Evolutionary conservation across 345 rosid species (phyloP).

Genomic region (Turnera subulata): DNA sequence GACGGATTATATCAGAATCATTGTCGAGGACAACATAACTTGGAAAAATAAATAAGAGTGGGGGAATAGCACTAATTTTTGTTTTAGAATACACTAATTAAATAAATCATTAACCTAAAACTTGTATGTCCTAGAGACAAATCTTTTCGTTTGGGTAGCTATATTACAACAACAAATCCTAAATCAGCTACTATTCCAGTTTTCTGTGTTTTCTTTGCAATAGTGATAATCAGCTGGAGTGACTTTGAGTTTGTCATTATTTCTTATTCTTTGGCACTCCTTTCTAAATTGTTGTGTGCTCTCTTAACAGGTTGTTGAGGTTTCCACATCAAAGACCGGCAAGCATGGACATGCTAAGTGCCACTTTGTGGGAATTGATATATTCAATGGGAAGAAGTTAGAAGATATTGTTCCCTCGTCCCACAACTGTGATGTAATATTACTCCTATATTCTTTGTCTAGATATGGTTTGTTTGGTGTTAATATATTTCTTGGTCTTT

Average conservation of each 20-base stretch:
- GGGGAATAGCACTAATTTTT: too few species aligned
- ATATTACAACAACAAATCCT: too few species aligned
- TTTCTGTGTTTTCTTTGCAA: too few species aligned
- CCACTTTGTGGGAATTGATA: conserved; percentile 73
- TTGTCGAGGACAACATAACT: too few species aligned
- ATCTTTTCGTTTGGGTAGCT: too few species aligned
- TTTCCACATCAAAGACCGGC: conserved; percentile 74
- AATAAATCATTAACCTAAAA: too few species aligned
- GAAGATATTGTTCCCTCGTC: conserved; percentile 77
- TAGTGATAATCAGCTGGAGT: background rate
- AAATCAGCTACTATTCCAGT: too few species aligned
- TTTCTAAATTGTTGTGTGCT: background rate
- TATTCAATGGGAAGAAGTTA: conserved; percentile 64
- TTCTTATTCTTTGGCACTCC: background rate
- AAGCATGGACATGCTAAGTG: conserved; percentile 83
- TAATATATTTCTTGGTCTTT: background rate
- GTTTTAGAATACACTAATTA: too few species aligned
- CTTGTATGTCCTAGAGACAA: too few species aligned
- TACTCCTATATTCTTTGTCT: background rate
- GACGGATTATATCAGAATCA: too few species aligned
- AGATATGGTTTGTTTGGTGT: background rate
- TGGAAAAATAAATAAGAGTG: too few species aligned
- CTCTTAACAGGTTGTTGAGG: conserved; percentile 58
- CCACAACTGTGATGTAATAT: conserved; percentile 70
- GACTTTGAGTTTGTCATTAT: background rate